A percentile compares a stretch with the other conserved stretches of the same genome.
These are phyloP conservation scores for Microstegium vimineum DNA, from an alignment of 176 grass and related monocot species.

Conservation along the genomic window DNA sequence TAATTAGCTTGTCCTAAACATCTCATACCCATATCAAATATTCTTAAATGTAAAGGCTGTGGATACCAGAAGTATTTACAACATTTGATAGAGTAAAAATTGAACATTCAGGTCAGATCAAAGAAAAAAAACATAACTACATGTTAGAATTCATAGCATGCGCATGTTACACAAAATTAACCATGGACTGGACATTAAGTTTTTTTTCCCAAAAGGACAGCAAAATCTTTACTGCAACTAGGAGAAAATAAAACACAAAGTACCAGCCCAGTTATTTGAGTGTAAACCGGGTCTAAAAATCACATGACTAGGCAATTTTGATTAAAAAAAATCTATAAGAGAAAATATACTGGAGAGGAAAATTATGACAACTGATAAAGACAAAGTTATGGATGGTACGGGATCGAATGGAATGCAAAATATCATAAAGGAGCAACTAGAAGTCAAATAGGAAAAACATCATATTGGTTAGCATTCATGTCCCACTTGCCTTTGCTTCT, in stretches of 20 bases:
- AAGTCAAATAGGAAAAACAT: background rate
- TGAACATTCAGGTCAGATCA: background rate
- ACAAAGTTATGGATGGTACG: background rate
- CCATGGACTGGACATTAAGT: background rate
- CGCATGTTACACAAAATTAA: background rate
- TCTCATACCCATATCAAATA: too few species aligned
- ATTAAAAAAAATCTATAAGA: background rate
- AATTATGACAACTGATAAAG: background rate
- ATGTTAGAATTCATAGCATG: background rate
- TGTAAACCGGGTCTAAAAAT: too few species aligned
- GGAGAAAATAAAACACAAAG: too few species aligned
- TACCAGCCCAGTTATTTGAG: too few species aligned
- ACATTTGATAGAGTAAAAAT: background rate
- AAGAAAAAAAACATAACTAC: background rate
- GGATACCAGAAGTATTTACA: background rate
- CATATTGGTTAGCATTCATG: constrained; percentile 6
- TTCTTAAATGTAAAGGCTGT: too few species aligned
- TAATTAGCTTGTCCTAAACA: too few species aligned
- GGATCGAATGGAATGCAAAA: background rate
- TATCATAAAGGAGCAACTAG: background rate
- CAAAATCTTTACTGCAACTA: too few species aligned
- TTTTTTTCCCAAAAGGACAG: background rate
- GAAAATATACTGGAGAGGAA: background rate
- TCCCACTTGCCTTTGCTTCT: constrained; percentile 15
- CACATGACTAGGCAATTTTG: too few species aligned